phyloP scores from a whole-genome alignment of 208 protist genomes.

The Crithidia mellificae region DNA sequence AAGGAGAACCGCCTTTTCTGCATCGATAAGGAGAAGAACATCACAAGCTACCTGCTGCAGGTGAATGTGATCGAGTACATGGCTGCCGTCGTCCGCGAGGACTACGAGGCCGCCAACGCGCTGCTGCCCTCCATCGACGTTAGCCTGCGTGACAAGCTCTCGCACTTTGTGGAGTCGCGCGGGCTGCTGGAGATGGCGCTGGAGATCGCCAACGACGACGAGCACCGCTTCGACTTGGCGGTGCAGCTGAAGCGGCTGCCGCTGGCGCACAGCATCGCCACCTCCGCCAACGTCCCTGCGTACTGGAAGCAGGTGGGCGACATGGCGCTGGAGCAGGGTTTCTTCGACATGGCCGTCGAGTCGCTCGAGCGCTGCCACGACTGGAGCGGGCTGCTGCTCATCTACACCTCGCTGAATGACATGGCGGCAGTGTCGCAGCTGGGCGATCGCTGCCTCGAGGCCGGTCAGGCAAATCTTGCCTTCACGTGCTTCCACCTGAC shows the following conservation, averaged over 20 bases:
- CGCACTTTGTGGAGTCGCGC: constrained; percentile 94
- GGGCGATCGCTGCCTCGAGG: constrained; percentile 54
- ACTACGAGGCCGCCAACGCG: constrained; percentile 89
- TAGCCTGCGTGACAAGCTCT: constrained; percentile 85
- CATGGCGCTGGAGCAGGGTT: constrained; percentile 77
- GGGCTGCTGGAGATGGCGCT: constrained; percentile 93
- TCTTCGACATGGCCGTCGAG: constrained; percentile 87
- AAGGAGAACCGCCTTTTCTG: constrained; percentile 96
- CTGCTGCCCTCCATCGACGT: constrained; percentile 87
- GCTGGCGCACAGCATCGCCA: constrained; percentile 80
- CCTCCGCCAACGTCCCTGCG: constrained; percentile 48
- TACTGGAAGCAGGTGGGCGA: constrained; percentile 97
- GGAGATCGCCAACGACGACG: constrained; percentile 92
- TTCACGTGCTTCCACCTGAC: constrained; percentile 93
- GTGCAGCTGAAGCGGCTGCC: constrained; percentile 86
- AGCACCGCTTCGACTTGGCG: constrained; percentile 96
- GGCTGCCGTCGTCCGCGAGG: constrained; percentile 94
- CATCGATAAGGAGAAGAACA: constrained; percentile 93
- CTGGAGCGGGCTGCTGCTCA: constrained; percentile 74
- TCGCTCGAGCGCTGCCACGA: constrained; percentile 59
- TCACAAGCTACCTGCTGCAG: constrained; percentile 93
- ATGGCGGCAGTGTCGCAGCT: constrained; percentile 70
- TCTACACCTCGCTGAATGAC: constrained; percentile 79
- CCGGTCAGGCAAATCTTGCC: constrained; percentile 91
- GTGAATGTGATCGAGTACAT: constrained; percentile 97